phyloP scores from a whole-genome alignment of 768 basidiomycete genomes.

The Kwoniella pini region DNA sequence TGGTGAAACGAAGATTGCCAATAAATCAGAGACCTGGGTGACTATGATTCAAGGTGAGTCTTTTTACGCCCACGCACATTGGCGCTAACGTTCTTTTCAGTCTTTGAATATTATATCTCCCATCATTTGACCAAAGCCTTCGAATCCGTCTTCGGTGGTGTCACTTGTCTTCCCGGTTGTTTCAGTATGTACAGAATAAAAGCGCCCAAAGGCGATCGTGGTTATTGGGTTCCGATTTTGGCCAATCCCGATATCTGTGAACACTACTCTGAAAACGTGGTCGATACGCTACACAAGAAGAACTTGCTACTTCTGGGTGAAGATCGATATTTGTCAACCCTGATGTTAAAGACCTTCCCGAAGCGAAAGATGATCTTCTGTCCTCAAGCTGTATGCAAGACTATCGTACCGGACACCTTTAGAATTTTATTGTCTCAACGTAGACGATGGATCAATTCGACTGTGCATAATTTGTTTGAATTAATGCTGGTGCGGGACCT shows the following conservation, averaged over 20 bases:
- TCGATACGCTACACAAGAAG: constrained; percentile 99
- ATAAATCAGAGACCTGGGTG: constrained; percentile 97
- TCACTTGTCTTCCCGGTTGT: constrained; percentile 98
- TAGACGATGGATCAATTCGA: constrained; percentile 99
- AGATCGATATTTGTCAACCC: constrained; percentile 97
- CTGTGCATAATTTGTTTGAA: constrained; percentile 95
- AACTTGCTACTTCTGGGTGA: constrained; percentile 94
- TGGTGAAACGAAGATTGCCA: constrained; percentile 99
- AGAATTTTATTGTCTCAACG: constrained; percentile 89
- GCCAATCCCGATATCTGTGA: constrained; percentile 98
- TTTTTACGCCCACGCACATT: not conserved
- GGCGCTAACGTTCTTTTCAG: constrained; percentile 56
- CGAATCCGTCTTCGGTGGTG: constrained; percentile 99
- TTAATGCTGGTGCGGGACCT: constrained; percentile 91
- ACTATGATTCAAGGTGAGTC: constrained; percentile 98
- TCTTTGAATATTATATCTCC: constrained; percentile 99
- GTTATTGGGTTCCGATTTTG: constrained; percentile 97
- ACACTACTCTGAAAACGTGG: constrained; percentile 98
- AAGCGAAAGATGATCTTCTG: constrained; percentile 99
- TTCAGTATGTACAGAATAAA: constrained; percentile 99
- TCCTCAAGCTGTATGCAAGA: constrained; percentile 98
- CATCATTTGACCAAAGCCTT: constrained; percentile 99
- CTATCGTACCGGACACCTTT: constrained; percentile 96
- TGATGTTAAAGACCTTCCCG: constrained; percentile 98
- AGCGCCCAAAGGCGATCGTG: constrained; percentile 91